Base-by-base conservation (phyloP, 129 eudicot genomes). In the sunflower (Helianthus annuus) region DNA sequence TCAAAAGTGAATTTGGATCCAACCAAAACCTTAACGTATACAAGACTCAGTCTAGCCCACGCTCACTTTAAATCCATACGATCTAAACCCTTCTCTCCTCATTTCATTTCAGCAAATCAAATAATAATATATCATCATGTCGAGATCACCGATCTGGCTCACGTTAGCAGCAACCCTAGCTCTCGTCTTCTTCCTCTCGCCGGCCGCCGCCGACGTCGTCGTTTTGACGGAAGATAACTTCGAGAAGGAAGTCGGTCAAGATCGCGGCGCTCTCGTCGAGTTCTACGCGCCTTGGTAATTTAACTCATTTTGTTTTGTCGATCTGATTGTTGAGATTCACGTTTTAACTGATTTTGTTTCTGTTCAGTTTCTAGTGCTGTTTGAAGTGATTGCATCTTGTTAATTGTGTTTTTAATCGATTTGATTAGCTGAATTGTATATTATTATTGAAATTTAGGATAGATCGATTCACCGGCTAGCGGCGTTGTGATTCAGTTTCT, bases 251-350 rank as follows among this genome's bases (percentile, higher is more conserved):
- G 89, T 95, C 76, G 99, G 99, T 70, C 88, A 81, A 71, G 97
- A 90, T 90, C 96, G 97, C 38, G 94, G 78, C 69, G 94, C 97
- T 73, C 99, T 95, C 68, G 97, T 95, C n/a, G 99, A 95, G 69
- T 95, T 95, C 85, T 95, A 95, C 76, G 99, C 99, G 74, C 99
- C 99, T 76, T 95, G 99, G 99, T 95, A 78, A 56, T 39, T 63
- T 1, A 39, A 10, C 17, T 69, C 22, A 49, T 77, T 22, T 70
- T 14, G 9, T 64, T 51, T 52, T 74, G 1, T 72, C n/a, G 5
- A 77, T 68, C 77, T 27, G 65, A 42, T 69, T 61, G 40, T 74
- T 68, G 59, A 19, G 44, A 19, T 16, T 10, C 42, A 40, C 10
- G 46, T 11, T 42, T 0, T 42, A 42, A 6, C 2, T 42, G 8